These are phyloP conservation scores for Chlorokybus atmophyticus DNA, from an alignment of 139 green algal species.

Conservation along the genomic window DNA sequence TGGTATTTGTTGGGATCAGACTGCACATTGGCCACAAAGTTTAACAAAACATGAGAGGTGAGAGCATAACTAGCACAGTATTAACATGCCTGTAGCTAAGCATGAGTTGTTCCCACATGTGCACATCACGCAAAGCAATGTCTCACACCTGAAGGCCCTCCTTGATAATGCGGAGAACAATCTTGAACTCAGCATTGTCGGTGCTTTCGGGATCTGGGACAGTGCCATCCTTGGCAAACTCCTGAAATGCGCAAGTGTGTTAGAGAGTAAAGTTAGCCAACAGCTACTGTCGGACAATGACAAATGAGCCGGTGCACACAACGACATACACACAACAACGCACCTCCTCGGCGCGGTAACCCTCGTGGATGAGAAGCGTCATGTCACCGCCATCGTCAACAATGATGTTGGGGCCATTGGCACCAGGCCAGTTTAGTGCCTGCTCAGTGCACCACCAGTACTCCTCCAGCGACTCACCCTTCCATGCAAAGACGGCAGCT, in stretches of 20 bases:
- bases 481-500: slow-evolving; percentile 94
- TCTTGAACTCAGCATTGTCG: slow-evolving; percentile 97
- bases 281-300: too few species aligned
- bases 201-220: slow-evolving; percentile 84
- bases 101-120: too few species aligned
- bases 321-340: too few species aligned
- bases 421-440: slow-evolving; percentile 75
- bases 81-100: too few species aligned
- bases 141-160: slow-evolving; percentile 58
- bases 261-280: too few species aligned
- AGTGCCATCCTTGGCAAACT: slow-evolving; percentile 78
- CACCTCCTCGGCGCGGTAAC: too few species aligned
- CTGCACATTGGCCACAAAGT: too few species aligned
- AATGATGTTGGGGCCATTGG: slow-evolving; percentile 79
- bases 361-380: slow-evolving; percentile 94
- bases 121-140: too few species aligned
- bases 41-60: too few species aligned
- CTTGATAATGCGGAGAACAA: slow-evolving; percentile 85
- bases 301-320: too few species aligned
- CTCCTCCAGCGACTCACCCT: slow-evolving; percentile 98
- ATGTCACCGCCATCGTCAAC: slow-evolving; percentile 97
- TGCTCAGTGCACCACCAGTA: slow-evolving; percentile 99
- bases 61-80: too few species aligned
- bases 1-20: slow-evolving; percentile 51
- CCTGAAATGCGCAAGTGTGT: too few species aligned